phyloP scores from a whole-genome alignment of 306 rosid genomes.

The Lathyrus oleraceus region DNA sequence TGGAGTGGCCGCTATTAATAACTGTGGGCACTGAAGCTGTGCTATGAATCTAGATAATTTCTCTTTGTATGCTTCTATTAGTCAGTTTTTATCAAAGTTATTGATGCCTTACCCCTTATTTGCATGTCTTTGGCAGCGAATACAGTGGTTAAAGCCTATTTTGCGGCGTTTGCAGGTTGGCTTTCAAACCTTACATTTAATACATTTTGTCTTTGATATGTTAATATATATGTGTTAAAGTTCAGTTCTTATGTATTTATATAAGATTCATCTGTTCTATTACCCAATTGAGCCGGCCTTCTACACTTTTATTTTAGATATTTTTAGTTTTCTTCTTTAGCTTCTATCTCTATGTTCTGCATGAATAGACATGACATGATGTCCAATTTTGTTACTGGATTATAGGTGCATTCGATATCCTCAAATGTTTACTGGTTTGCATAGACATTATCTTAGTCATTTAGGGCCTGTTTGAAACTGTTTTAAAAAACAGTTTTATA shows the following conservation, averaged over 20 bases:
- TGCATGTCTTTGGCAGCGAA: conserved; percentile 41
- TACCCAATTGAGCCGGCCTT: conserved; percentile 11
- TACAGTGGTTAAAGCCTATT: conserved; percentile 49
- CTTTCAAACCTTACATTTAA: conserved; percentile 11
- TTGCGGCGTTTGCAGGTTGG: conserved; percentile 53
- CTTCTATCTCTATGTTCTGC: conserved; percentile 13
- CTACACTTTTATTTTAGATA: background rate
- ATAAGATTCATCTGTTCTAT: conserved; percentile 3
- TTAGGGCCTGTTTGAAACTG: too few species aligned
- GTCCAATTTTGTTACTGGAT: conserved; percentile 3
- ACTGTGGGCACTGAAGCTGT: background rate
- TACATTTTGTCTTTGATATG: conserved; percentile 1
- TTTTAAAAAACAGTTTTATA: too few species aligned
- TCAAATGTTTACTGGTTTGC: conserved; percentile 20
- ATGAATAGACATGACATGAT: background rate
- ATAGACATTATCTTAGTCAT: background rate
- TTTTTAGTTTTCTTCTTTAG: background rate
- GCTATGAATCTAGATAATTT: background rate
- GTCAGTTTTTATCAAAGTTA: conserved; percentile 7
- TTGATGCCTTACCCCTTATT: conserved; percentile 14
- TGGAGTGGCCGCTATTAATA: too few species aligned
- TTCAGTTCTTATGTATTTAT: conserved; percentile 1
- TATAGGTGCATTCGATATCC: conserved; percentile 10
- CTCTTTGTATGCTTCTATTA: conserved; percentile 2
- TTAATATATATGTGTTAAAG: background rate